Evolutionary conservation across 352 stramenopile species (phyloP).

Genomic region (Hyaloperonospora arabidopsidis): DNA sequence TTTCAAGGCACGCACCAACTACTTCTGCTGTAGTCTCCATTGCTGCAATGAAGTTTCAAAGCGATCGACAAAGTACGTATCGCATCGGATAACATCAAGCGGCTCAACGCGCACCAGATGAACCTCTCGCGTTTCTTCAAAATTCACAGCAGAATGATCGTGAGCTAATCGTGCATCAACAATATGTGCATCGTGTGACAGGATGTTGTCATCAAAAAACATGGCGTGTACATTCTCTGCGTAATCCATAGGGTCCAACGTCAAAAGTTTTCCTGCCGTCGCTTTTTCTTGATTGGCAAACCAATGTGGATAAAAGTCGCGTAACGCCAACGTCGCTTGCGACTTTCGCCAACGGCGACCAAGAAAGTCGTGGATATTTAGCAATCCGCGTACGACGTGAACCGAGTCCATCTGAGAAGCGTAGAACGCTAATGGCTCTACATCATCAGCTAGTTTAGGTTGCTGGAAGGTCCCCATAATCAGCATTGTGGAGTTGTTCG

Average conservation of each 20-base stretch:
- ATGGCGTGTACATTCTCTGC: constrained; percentile 33
- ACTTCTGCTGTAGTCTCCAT: constrained; percentile 15
- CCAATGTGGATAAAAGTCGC: constrained; percentile 76
- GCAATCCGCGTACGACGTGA: constrained; percentile 32
- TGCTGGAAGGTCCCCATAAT: constrained; percentile 73
- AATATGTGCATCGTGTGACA: constrained; percentile 59
- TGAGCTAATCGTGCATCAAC: constrained; percentile 44
- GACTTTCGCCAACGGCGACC: constrained; percentile 35
- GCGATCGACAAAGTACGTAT: constrained; percentile 49
- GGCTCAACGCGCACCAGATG: constrained; percentile 60
- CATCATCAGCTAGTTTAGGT: constrained; percentile 24
- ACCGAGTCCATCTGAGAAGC: constrained; percentile 2
- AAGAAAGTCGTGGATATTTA: constrained; percentile 46
- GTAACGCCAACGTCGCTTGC: constrained; percentile 58
- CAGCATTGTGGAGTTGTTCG: constrained; percentile 40
- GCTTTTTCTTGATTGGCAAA: constrained; percentile 46
- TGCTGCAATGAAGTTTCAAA: constrained; percentile 29
- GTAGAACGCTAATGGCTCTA: constrained; percentile 36
- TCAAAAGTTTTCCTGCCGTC: constrained; percentile 50
- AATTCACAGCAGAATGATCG: constrained; percentile 25
- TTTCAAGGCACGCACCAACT: not conserved
- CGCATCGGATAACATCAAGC: constrained; percentile 45
- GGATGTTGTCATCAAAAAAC: constrained; percentile 83
- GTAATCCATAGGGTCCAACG: constrained; percentile 27
- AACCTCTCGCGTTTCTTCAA: constrained; percentile 33